Percentiles rank a stretch among this genome's conserved stretches.
phyloP scores from a whole-genome alignment of 1,139 yeast species.

The Nadsonia commutata region DNA sequence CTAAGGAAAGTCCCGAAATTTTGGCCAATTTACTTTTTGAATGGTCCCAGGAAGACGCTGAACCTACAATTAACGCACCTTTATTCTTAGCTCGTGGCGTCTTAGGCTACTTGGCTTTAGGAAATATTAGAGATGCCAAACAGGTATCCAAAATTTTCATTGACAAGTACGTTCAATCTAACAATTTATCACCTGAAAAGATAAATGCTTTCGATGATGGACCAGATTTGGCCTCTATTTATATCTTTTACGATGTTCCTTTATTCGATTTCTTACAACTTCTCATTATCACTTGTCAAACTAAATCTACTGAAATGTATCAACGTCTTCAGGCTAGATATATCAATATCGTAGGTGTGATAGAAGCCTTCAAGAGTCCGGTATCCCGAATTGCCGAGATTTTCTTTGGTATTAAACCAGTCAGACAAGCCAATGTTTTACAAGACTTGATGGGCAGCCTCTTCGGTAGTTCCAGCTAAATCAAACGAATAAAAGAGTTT shows the following conservation, averaged over 20 bases:
- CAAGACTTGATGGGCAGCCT: conserved; percentile 82
- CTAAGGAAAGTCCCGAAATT: conserved; percentile 38
- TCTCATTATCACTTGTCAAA: conserved; percentile 45
- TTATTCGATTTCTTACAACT: conserved; percentile 59
- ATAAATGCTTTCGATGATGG: conserved; percentile 13
- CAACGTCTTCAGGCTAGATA: conserved; percentile 41
- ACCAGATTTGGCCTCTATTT: conserved; percentile 10
- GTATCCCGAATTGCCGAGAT: conserved; percentile 29
- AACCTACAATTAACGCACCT: conserved; percentile 29
- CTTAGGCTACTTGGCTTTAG: conserved; percentile 51
- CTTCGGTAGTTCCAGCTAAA: conserved; percentile 21
- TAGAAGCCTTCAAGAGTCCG: conserved; percentile 21
- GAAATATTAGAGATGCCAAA: conserved; percentile 44
- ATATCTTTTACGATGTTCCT: conserved; percentile 20
- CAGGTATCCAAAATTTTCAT: conserved; percentile 32
- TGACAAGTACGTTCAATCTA: conserved; percentile 10
- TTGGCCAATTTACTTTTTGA: conserved; percentile 41
- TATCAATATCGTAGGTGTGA: conserved; percentile 32
- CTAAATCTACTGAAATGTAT: conserved; percentile 36
- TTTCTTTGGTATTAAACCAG: conserved; percentile 45
- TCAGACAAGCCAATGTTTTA: conserved; percentile 49
- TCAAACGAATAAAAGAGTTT: too few relatives aligned
- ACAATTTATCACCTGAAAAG: background rate
- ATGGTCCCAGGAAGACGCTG: conserved; percentile 35
- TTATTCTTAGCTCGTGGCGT: conserved; percentile 47